These are phyloP conservation scores for Populus simonii DNA, from an alignment of 345 rosid species.

Conservation along the genomic window DNA sequence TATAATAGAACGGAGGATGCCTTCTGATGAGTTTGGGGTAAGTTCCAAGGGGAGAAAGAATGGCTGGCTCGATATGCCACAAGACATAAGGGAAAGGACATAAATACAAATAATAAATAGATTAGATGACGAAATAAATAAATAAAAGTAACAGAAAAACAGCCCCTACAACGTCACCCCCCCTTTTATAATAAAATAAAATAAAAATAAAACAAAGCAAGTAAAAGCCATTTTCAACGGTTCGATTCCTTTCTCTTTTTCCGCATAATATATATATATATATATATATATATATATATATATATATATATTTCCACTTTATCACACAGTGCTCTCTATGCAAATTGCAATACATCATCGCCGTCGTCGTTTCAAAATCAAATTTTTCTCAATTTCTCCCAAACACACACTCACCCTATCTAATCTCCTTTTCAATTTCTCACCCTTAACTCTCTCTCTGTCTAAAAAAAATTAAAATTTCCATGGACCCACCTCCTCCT, in stretches of 20 bases:
- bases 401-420: background rate
- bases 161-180: background rate
- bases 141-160: background rate
- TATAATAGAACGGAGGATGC: too few relatives aligned
- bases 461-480: background rate
- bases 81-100: background rate
- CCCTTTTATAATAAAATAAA: background rate
- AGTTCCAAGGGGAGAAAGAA: background rate
- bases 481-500: constrained; percentile 24
- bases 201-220: background rate
- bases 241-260: background rate
- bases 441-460: background rate
- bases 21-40: background rate
- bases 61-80: background rate
- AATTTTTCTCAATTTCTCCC: background rate
- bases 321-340: background rate
- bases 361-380: background rate
- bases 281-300: background rate
- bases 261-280: background rate
- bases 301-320: background rate
- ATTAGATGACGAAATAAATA: too few relatives aligned
- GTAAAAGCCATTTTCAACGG: background rate
- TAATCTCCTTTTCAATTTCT: background rate
- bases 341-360: background rate
- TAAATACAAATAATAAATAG: too few relatives aligned